Evolutionary conservation across 1,284 basidiomycete species (phyloP).

Genomic region (Trichosporon coremiiforme): DNA sequence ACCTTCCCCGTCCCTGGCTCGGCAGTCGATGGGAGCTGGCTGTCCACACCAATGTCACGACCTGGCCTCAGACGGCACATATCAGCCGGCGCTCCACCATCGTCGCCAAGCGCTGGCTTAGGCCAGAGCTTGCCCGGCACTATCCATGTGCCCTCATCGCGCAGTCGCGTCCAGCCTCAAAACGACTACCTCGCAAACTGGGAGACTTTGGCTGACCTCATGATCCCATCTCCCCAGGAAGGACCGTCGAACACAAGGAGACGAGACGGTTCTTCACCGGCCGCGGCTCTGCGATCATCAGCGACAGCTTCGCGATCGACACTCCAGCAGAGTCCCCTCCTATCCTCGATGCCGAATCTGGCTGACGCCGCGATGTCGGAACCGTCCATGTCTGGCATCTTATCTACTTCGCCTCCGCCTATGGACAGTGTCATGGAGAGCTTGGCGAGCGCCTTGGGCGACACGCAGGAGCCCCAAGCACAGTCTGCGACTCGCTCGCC

Average conservation of each 20-base stretch:
- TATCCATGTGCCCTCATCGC: not conserved
- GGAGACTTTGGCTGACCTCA: constrained; percentile 43
- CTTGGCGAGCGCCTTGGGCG: not conserved
- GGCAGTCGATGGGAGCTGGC: not conserved
- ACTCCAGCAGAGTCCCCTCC: not conserved
- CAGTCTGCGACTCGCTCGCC: not conserved
- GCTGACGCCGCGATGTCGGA: not conserved
- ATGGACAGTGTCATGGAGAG: constrained; percentile 18
- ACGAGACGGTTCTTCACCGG: not conserved
- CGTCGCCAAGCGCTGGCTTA: not conserved
- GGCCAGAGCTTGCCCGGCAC: not conserved
- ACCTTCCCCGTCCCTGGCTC: constrained; percentile 9
- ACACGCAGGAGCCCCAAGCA: constrained; percentile 1
- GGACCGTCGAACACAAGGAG: not conserved
- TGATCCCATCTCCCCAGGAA: constrained; percentile 25
- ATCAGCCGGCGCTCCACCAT: not conserved
- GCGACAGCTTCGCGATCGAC: constrained; percentile 5
- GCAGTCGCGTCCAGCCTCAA: constrained; percentile 20
- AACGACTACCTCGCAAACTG: constrained; percentile 43
- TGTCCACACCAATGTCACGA: constrained; percentile 8
- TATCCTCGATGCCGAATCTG: not conserved
- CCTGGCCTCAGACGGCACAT: not conserved
- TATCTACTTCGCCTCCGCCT: constrained; percentile 25
- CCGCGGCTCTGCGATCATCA: not conserved
- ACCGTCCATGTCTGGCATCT: constrained; percentile 1